phyloP scores from a whole-genome alignment of 805 yeast species.

The Suhomyces sp. region DNA sequence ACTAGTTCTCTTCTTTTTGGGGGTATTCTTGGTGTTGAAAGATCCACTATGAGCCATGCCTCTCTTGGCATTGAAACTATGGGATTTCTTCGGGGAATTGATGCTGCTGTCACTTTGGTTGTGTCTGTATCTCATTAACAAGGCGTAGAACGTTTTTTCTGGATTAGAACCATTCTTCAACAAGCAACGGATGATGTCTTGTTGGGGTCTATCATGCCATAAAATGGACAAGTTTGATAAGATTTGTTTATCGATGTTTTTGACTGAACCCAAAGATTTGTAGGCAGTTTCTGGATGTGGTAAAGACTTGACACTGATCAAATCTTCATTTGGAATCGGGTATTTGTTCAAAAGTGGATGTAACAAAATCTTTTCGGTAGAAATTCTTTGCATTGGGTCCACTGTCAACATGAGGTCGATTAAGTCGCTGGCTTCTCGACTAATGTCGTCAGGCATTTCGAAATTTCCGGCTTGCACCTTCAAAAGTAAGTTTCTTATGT shows the following conservation, averaged over 20 bases:
- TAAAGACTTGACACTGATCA: constrained; percentile 44
- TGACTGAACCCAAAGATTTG: constrained; percentile 47
- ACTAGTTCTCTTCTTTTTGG: constrained; percentile 26
- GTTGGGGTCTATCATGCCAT: constrained; percentile 54
- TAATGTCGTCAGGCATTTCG: constrained; percentile 66
- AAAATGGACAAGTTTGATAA: constrained; percentile 54
- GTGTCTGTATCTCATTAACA: constrained; percentile 44
- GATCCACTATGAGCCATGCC: constrained; percentile 20
- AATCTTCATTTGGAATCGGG: constrained; percentile 47
- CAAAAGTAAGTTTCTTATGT: constrained; percentile 63
- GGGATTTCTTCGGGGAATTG: constrained; percentile 13
- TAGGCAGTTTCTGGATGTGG: constrained; percentile 58
- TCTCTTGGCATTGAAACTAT: constrained; percentile 15
- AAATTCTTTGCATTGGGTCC: constrained; percentile 69
- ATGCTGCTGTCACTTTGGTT: constrained; percentile 27
- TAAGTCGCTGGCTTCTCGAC: constrained; percentile 66
- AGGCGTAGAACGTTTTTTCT: constrained; percentile 47
- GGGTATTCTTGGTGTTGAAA: constrained; percentile 19
- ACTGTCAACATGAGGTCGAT: constrained; percentile 65
- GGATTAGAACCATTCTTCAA: constrained; percentile 42
- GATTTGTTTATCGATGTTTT: constrained; percentile 52
- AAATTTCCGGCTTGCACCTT: constrained; percentile 77
- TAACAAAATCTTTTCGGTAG: constrained; percentile 60
- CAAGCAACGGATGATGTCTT: constrained; percentile 38
- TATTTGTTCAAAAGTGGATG: constrained; percentile 58